phyloP scores from a whole-genome alignment of 2,329 filamentous ascomycete species.

The Aquanectria penicillioides region DNA sequence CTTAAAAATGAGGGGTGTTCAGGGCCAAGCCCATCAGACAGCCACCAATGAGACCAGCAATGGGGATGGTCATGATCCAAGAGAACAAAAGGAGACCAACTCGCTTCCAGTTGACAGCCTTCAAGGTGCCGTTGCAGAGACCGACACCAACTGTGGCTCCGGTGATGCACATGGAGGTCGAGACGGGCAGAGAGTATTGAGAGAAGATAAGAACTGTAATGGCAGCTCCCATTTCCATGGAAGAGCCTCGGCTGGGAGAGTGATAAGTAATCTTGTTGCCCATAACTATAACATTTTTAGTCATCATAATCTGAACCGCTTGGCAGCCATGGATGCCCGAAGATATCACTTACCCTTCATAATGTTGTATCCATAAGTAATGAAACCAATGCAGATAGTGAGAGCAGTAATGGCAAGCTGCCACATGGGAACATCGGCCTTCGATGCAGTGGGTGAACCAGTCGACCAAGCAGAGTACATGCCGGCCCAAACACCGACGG shows the following conservation, averaged over 20 bases:
- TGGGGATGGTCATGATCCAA: slow-evolving; percentile 62
- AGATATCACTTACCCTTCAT: slow-evolving; percentile 75
- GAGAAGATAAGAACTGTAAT: slow-evolving; percentile 82
- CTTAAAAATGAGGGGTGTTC: slow-evolving; percentile 52
- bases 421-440: slow-evolving; percentile 77
- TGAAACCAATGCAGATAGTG: slow-evolving; percentile 72
- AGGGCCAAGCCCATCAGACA: slow-evolving; percentile 52
- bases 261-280: slow-evolving; percentile 84
- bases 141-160: slow-evolving; percentile 82
- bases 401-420: slow-evolving; percentile 76
- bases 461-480: slow-evolving; percentile 76
- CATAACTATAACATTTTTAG: slow-evolving; percentile 65
- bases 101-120: slow-evolving; percentile 81
- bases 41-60: slow-evolving; percentile 54
- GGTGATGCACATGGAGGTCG: slow-evolving; percentile 83
- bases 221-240: slow-evolving; percentile 84
- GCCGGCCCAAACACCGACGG: slow-evolving; percentile 75
- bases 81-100: slow-evolving; percentile 73
- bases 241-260: slow-evolving; percentile 65
- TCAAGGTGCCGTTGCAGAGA: slow-evolving; percentile 77
- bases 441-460: slow-evolving; percentile 67
- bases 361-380: slow-evolving; percentile 85
- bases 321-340: too few relatives aligned
- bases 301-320: neutral
- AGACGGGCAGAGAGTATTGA: slow-evolving; percentile 79